Base-by-base conservation (phyloP, 495 filamentous ascomycete genomes). In the Lasiosphaeria hispida region DNA sequence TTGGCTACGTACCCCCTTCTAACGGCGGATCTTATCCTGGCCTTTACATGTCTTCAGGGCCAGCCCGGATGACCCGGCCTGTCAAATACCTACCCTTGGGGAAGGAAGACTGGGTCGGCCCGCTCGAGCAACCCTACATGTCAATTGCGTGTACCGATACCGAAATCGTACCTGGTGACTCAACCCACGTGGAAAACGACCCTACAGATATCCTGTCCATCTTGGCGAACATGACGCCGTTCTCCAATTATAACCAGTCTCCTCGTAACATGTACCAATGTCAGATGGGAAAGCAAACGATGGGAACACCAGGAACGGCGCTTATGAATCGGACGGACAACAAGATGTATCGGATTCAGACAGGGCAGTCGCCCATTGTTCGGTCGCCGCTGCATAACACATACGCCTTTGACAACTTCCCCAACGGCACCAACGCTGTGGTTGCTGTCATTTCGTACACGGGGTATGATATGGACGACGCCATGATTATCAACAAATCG, bases 231-330 rank as follows among this genome's bases (percentile, higher is more conserved):
- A 93, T 96, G 89, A 98, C 94, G 2, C 94, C 94, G 10, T 98
- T 97, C 75, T 96, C 94, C 59, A 91, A 98, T 70, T 96, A 96
- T 79, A 98, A 98, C 75, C 94, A 98, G 72, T 97, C 93, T 33
- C 94, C 94, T 10, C 83, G 94, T 79, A 98, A 98, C 74, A 97
- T 98, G 94, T 98, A 98, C 74, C 94, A 97, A 72, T 96, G 93
- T 73, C 94, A 98, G 77, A 98, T 98, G 94, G 91, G 92, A 72
- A 98, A 98, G 72, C 94, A 98, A 77, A 87, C 93, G 2, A 98
- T 98, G 94, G 94, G 94, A 63, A 98, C 94, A 6, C 94, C 94
- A 19, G 92, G 88, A 50, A 89, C 93, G 8, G 86, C 94, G 0
- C 77, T 95, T 55, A 81, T 83, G 34, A 89, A 95, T 71, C 88